phyloP scores from a whole-genome alignment of 352 stramenopile species.

The Salisapilia sapeloensis region DNA sequence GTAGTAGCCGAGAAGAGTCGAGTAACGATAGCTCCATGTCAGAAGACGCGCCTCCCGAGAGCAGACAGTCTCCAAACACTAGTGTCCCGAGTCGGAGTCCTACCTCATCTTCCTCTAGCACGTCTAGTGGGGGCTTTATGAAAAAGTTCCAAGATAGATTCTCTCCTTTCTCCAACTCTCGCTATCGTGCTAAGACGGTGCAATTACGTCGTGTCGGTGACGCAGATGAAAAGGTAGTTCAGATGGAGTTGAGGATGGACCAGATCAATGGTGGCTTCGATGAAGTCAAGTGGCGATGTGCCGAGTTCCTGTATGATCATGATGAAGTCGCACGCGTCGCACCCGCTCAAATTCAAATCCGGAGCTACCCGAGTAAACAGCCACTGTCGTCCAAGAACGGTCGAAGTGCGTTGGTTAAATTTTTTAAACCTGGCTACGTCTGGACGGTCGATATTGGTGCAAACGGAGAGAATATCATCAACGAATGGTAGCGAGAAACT shows the following conservation, averaged over 20 bases:
- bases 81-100: slow-evolving; percentile 6
- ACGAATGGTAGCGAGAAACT: slow-evolving; percentile 26
- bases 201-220: slow-evolving; percentile 50
- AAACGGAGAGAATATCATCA: slow-evolving; percentile 40
- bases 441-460: slow-evolving; percentile 75
- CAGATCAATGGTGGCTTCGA: slow-evolving; percentile 67
- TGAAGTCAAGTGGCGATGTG: slow-evolving; percentile 78
- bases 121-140: slow-evolving; percentile 36
- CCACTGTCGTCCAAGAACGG: slow-evolving; percentile 43
- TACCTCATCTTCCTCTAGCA: slow-evolving; percentile 6
- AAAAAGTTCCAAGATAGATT: slow-evolving; percentile 65
- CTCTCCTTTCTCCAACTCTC: slow-evolving; percentile 36
- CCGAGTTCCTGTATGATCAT: slow-evolving; percentile 65
- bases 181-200: slow-evolving; percentile 24
- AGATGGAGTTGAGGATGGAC: slow-evolving; percentile 70
- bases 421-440: slow-evolving; percentile 56
- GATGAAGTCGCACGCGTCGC: slow-evolving; percentile 65
- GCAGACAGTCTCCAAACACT: too few species aligned
- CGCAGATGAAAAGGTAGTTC: slow-evolving; percentile 45
- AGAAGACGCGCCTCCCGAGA: too few species aligned
- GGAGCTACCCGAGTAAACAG: slow-evolving; percentile 55
- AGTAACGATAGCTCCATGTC: too few species aligned
- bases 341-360: slow-evolving; percentile 64
- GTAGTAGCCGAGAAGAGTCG: too few species aligned
- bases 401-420: slow-evolving; percentile 44